phyloP scores from a whole-genome alignment of 805 yeast genomes.

The Nakazawaea sp. region DNA sequence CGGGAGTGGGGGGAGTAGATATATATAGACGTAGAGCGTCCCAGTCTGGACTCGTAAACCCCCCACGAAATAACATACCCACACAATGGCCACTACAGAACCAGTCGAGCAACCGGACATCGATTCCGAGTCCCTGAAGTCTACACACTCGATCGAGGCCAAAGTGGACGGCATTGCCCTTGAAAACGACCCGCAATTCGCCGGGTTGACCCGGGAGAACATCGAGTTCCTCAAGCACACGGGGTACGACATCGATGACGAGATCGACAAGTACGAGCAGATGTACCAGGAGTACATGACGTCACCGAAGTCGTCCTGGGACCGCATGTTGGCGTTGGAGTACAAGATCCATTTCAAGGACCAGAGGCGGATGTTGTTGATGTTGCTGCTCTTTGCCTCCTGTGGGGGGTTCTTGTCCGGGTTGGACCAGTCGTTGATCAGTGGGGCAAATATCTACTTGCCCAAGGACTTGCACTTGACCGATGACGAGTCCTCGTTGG shows the following conservation, averaged over 20 bases:
- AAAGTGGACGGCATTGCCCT: not conserved
- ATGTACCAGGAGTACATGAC: slow-evolving; percentile 23
- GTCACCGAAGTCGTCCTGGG: slow-evolving; percentile 26
- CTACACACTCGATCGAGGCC: not conserved
- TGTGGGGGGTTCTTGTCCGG: slow-evolving; percentile 63
- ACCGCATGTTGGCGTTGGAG: slow-evolving; percentile 30
- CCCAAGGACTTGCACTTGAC: slow-evolving; percentile 32
- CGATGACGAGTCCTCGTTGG: slow-evolving; percentile 40
- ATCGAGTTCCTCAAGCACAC: slow-evolving; percentile 1
- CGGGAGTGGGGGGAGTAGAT: too few species aligned
- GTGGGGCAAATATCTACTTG: slow-evolving; percentile 55
- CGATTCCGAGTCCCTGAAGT: not conserved
- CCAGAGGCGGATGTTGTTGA: slow-evolving; percentile 36
- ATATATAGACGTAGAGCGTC: too few species aligned
- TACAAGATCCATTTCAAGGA: slow-evolving; percentile 34
- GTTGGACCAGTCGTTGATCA: slow-evolving; percentile 61
- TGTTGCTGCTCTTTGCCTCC: slow-evolving; percentile 51
- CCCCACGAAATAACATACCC: too few species aligned
- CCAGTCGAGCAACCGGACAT: too few species aligned
- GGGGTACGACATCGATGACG: slow-evolving; percentile 28
- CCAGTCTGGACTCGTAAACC: too few species aligned
- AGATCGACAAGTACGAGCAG: slow-evolving; percentile 27
- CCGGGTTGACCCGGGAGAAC: slow-evolving; percentile 5
- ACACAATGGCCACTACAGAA: too few species aligned
- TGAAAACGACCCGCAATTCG: not conserved